Conservation (phyloP, 768 basidiomycete genomes). For the Multifurca ochricompacta region DNA sequence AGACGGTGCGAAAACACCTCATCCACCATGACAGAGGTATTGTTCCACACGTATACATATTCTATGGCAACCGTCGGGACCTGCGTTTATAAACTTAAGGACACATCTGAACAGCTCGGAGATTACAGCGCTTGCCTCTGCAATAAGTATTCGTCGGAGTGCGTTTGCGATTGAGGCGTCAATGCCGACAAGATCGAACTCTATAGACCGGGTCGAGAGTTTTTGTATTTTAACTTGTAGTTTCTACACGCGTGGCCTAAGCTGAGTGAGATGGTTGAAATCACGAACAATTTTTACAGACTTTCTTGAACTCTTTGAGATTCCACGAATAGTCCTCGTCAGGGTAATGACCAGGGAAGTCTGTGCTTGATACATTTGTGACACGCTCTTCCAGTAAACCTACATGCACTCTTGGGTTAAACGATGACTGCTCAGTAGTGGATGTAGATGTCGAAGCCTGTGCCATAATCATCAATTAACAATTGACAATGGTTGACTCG, state of each 20-base stretch:
- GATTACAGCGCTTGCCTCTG: constrained; percentile 56
- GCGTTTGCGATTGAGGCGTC: constrained; percentile 97
- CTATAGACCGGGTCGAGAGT: constrained; percentile 75
- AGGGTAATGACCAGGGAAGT: constrained; percentile 86
- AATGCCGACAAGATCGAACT: constrained; percentile 92
- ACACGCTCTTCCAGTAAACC: constrained; percentile 63
- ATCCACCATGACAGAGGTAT: constrained; percentile 89
- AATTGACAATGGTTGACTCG: background rate
- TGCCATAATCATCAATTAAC: constrained; percentile 12
- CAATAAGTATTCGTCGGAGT: constrained; percentile 83
- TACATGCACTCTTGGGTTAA: constrained; percentile 50
- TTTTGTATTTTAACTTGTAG: constrained; percentile 68
- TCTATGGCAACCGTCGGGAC: constrained; percentile 91
- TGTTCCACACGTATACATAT: constrained; percentile 87
- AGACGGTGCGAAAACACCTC: constrained; percentile 91
- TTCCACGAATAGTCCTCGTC: constrained; percentile 84
- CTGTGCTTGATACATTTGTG: constrained; percentile 76
- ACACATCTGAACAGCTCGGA: background rate
- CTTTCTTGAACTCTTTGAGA: constrained; percentile 64
- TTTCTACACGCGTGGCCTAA: constrained; percentile 43
- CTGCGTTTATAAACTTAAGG: constrained; percentile 32
- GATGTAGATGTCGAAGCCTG: constrained; percentile 3
- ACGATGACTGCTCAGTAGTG: constrained; percentile 9
- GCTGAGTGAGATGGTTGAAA: constrained; percentile 15
- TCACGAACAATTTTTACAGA: constrained; percentile 32